These are phyloP conservation scores for Auricularia sp. DNA, from an alignment of 768 basidiomycete species.

Conservation along the genomic window DNA sequence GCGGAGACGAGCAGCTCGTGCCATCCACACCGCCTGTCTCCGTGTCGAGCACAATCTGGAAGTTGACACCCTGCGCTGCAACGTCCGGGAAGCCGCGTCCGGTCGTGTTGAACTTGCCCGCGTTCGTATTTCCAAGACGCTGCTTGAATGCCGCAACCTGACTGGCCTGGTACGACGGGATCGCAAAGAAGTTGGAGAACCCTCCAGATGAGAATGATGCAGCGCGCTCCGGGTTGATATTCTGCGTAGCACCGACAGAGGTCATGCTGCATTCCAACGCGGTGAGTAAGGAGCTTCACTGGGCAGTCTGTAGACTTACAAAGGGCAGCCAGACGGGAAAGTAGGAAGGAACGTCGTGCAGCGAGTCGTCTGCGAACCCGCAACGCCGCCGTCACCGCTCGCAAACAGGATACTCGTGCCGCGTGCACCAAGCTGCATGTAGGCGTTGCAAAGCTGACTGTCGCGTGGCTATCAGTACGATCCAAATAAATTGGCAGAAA, in stretches of 20 bases:
- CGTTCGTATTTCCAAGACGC: neutral
- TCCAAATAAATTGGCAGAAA: neutral
- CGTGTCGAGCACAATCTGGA: constrained; percentile 7
- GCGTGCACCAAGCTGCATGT: constrained; percentile 16
- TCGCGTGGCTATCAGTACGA: neutral
- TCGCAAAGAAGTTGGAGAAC: constrained; percentile 34
- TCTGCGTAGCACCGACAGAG: constrained; percentile 11
- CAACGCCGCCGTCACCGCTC: constrained; percentile 13
- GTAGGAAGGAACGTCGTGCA: constrained; percentile 12
- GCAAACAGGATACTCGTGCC: constrained; percentile 13
- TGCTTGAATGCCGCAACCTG: constrained; percentile 19
- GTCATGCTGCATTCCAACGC: constrained; percentile 2
- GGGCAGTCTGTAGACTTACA: neutral
- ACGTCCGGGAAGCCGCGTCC: constrained; percentile 16
- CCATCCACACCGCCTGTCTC: constrained; percentile 8
- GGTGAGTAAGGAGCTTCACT: neutral
- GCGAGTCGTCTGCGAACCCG: constrained; percentile 6
- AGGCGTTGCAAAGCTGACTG: constrained; percentile 19
- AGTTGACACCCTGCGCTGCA: constrained; percentile 10
- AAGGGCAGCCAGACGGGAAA: constrained; percentile 13
- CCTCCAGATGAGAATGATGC: constrained; percentile 15
- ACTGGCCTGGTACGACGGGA: constrained; percentile 28
- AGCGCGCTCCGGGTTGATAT: constrained; percentile 8
- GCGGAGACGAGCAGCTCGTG: constrained; percentile 12
- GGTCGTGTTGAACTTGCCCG: constrained; percentile 1